A percentile compares a stretch with the other conserved stretches of the same genome.
These are phyloP conservation scores for Ascochyta lentis DNA, from an alignment of 2,329 filamentous ascomycete genomes.

Conservation along the genomic window DNA sequence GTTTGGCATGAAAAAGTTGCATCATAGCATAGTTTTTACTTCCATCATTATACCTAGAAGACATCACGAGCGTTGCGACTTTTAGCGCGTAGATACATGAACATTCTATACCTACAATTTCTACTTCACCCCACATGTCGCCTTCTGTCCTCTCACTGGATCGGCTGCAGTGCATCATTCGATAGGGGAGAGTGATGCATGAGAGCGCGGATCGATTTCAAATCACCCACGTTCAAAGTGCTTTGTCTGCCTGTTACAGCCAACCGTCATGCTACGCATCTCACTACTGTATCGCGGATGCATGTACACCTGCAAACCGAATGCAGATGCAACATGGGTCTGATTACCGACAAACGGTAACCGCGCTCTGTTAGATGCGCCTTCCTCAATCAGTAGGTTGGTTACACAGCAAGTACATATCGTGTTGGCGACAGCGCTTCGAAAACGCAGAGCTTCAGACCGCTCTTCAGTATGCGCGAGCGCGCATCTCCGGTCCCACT, in stretches of 20 bases:
- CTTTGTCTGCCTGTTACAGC: background rate
- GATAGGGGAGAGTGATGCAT: background rate
- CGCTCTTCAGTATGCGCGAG: constrained; percentile 10
- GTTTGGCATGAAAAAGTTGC: constrained; percentile 27
- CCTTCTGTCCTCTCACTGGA: constrained; percentile 38
- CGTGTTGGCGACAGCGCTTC: constrained; percentile 8
- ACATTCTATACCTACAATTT: constrained; percentile 11
- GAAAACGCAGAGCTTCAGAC: constrained; percentile 6
- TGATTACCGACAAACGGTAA: constrained; percentile 6
- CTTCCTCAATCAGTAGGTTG: background rate
- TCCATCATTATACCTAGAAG: constrained; percentile 23
- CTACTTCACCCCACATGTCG: background rate
- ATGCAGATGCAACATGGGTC: background rate
- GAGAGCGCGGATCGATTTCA: background rate
- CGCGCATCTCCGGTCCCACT: constrained; percentile 8
- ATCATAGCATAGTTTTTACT: constrained; percentile 19
- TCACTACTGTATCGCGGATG: no score
- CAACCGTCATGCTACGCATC: background rate
- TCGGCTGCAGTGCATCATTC: background rate
- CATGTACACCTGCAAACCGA: background rate
- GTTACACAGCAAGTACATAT: constrained; percentile 5
- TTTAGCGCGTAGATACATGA: constrained; percentile 32
- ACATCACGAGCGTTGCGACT: constrained; percentile 28
- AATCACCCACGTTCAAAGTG: background rate
- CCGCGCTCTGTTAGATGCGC: background rate